phyloP scores from a whole-genome alignment of 352 stramenopile genomes.

The Phytopythium mirpurense region DNA sequence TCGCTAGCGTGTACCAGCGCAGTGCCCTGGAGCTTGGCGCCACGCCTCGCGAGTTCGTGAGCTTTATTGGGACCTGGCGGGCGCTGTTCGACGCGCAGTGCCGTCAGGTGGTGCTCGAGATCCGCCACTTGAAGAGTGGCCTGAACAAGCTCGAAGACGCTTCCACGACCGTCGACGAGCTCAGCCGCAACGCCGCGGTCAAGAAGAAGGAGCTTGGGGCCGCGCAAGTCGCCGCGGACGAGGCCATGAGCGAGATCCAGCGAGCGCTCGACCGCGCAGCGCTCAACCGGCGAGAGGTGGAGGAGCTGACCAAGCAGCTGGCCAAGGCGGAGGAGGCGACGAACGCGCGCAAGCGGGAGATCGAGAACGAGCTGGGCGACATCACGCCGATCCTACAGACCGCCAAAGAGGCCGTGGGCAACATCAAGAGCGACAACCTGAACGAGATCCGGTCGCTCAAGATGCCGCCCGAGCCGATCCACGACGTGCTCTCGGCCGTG shows the following conservation, averaged over 20 bases:
- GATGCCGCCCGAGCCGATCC: slow-evolving; percentile 93
- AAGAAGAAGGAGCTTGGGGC: slow-evolving; percentile 89
- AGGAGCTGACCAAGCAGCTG: slow-evolving; percentile 90
- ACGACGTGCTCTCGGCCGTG: slow-evolving; percentile 92
- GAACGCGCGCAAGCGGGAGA: slow-evolving; percentile 86
- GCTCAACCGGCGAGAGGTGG: slow-evolving; percentile 86
- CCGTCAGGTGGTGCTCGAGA: slow-evolving; percentile 82
- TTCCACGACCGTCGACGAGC: slow-evolving; percentile 86
- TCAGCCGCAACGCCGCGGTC: slow-evolving; percentile 80
- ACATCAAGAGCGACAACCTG: slow-evolving; percentile 95
- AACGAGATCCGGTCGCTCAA: slow-evolving; percentile 95
- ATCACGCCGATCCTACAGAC: slow-evolving; percentile 91
- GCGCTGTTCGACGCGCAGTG: slow-evolving; percentile 71
- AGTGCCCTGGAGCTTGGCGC: slow-evolving; percentile 56
- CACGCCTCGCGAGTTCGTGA: slow-evolving; percentile 82
- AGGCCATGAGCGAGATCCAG: slow-evolving; percentile 95
- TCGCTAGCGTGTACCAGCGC: slow-evolving; percentile 58
- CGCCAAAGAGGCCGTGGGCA: slow-evolving; percentile 88
- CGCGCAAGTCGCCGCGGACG: slow-evolving; percentile 87
- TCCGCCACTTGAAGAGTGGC: slow-evolving; percentile 86
- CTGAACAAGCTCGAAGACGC: slow-evolving; percentile 91
- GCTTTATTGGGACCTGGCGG: slow-evolving; percentile 81
- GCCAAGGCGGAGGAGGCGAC: slow-evolving; percentile 88
- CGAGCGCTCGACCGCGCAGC: slow-evolving; percentile 88
- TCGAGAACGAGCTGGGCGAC: slow-evolving; percentile 90